Evolutionary conservation across 1,284 basidiomycete species (phyloP).

Genomic region (Sphaerobolus stellatus): DNA sequence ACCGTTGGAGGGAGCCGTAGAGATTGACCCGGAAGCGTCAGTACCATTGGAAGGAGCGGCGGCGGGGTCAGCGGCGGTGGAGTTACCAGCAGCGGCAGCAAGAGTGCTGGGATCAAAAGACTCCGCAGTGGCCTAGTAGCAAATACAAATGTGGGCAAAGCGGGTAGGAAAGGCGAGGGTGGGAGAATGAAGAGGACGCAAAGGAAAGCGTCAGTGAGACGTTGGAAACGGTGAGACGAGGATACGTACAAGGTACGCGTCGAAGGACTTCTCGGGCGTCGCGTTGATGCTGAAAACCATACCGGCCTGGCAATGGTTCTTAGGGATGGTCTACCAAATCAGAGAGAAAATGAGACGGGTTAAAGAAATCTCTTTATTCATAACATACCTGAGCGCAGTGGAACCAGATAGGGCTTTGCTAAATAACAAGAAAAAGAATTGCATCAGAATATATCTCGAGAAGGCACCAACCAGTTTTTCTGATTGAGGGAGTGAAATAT

Average conservation of each 20-base stretch:
- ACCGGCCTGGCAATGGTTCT: constrained; percentile 27
- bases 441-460: neutral
- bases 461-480: neutral
- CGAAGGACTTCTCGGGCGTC: constrained; percentile 6
- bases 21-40: too few species aligned
- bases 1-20: too few species aligned
- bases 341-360: neutral
- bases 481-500: neutral
- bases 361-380: constrained; percentile 34
- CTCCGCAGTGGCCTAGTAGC: constrained; percentile 38
- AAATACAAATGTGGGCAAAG: too few species aligned
- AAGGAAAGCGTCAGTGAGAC: neutral
- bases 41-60: neutral
- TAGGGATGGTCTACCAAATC: constrained; percentile 23
- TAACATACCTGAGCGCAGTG: constrained; percentile 44
- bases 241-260: constrained; percentile 3
- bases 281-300: constrained; percentile 35
- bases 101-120: constrained; percentile 18
- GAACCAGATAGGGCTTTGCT: constrained; percentile 41
- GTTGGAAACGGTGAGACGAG: neutral
- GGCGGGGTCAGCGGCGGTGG: constrained; percentile 13
- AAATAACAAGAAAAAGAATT: neutral
- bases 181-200: too few species aligned
- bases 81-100: constrained; percentile 40
- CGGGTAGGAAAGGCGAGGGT: too few species aligned